These are phyloP conservation scores for Collybiopsis confluens DNA, from an alignment of 768 basidiomycete genomes.

Conservation along the genomic window DNA sequence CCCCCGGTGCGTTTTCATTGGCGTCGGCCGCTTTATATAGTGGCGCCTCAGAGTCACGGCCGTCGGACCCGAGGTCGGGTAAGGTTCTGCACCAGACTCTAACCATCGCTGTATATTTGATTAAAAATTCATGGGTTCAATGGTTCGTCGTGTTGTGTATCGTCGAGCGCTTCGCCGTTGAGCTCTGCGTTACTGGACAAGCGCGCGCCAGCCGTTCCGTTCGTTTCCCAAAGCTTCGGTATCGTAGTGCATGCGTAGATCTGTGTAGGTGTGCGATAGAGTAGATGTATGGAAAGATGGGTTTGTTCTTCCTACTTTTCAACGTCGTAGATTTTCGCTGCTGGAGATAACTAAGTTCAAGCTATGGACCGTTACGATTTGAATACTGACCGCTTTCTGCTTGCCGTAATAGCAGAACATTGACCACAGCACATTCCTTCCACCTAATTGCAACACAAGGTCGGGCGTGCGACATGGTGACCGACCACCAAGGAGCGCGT, in stretches of 20 bases:
- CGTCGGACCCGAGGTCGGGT: conserved; percentile 28
- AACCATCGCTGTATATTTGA: conserved; percentile 58
- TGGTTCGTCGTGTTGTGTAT: conserved; percentile 20
- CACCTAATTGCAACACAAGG: conserved; percentile 33
- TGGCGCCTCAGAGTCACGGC: conserved; percentile 43
- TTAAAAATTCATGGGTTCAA: conserved; percentile 38
- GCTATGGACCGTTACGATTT: background rate
- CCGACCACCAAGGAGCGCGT: too few species aligned
- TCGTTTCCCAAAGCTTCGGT: conserved; percentile 61
- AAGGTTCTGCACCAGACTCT: conserved; percentile 35
- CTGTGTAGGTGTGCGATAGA: conserved; percentile 28
- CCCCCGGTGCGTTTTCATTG: too few species aligned
- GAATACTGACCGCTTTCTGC: conserved; percentile 56
- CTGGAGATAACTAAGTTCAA: too few species aligned
- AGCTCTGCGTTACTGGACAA: conserved; percentile 81
- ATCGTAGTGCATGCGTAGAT: conserved; percentile 71
- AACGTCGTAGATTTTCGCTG: conserved; percentile 70
- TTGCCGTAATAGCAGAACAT: conserved; percentile 58
- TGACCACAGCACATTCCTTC: conserved; percentile 45
- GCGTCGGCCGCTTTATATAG: conserved; percentile 16
- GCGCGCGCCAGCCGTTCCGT: conserved; percentile 69
- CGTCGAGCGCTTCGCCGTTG: conserved; percentile 56
- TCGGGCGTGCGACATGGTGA: too few species aligned
- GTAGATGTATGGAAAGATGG: too few species aligned
- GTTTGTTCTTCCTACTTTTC: conserved; percentile 49